Percentiles rank a stretch among this genome's conserved stretches.
Conservation (phyloP, 495 filamentous ascomycete species). For the Lasiosphaeria miniovina region DNA sequence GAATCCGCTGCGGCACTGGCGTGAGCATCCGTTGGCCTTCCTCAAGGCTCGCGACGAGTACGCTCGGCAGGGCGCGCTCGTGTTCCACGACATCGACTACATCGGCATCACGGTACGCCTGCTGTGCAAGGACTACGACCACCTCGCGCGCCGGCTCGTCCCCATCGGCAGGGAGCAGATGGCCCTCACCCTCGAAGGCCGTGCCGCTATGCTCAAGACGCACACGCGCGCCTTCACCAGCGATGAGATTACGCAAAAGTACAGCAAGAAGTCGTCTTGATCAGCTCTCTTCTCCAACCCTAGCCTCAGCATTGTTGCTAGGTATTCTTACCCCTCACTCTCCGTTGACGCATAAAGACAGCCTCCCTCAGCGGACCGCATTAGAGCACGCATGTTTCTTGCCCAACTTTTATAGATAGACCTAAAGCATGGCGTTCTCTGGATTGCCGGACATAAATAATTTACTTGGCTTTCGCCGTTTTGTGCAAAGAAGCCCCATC, state of each 20-base stretch:
- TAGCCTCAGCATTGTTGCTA: too few relatives aligned
- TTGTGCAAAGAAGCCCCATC: too few relatives aligned
- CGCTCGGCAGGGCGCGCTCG: slow-evolving; percentile 53
- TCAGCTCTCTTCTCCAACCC: background rate
- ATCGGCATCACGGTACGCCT: slow-evolving; percentile 63
- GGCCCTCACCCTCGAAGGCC: slow-evolving; percentile 55
- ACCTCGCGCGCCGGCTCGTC: slow-evolving; percentile 62
- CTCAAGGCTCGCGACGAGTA: slow-evolving; percentile 59
- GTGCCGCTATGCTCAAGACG: slow-evolving; percentile 56
- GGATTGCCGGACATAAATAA: too few relatives aligned
- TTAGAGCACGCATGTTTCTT: too few relatives aligned
- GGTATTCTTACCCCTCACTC: too few relatives aligned
- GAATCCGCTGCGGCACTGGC: slow-evolving; percentile 72
- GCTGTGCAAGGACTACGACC: slow-evolving; percentile 60
- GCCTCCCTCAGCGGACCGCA: too few relatives aligned
- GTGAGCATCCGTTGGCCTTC: slow-evolving; percentile 66
- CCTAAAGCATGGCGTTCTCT: too few relatives aligned
- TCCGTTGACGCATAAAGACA: too few relatives aligned
- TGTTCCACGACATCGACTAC: slow-evolving; percentile 71
- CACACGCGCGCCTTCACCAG: slow-evolving; percentile 61
- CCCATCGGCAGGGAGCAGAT: slow-evolving; percentile 64
- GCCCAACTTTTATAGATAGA: too few relatives aligned
- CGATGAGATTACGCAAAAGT: slow-evolving; percentile 52
- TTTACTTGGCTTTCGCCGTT: too few relatives aligned
- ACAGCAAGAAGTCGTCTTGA: slow-evolving; percentile 9